Conservation (phyloP, 2,329 filamentous ascomycete species). For the Pseudogymnoascus sp. region DNA sequence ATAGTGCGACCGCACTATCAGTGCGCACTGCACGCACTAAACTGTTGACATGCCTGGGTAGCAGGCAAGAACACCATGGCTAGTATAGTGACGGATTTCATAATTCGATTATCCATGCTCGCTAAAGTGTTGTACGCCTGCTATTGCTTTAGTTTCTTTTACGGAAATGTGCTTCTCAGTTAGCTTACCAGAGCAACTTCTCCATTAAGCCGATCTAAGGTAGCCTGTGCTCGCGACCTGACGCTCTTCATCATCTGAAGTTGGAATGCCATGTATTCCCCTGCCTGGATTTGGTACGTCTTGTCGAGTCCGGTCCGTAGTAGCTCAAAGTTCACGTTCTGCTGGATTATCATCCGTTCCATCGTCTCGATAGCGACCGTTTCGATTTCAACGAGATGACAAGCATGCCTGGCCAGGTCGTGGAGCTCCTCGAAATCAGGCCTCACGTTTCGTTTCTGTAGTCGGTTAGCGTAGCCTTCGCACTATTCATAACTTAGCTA, state of each 20-base stretch:
- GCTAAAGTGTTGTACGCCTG: constrained; percentile 6
- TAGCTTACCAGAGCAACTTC: not conserved
- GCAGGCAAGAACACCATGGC: constrained; percentile 18
- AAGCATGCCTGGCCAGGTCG: not conserved
- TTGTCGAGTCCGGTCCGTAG: not conserved
- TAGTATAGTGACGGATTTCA: constrained; percentile 18
- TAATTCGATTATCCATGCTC: constrained; percentile 14
- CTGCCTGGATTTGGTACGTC: not conserved
- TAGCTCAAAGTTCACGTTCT: not conserved
- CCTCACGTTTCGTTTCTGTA: not conserved
- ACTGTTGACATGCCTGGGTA: too few species aligned
- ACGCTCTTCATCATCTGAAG: not conserved
- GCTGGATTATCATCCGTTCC: not conserved
- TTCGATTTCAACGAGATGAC: not conserved
- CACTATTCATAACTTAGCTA: not conserved
- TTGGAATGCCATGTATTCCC: not conserved
- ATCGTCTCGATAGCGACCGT: not conserved
- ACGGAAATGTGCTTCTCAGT: not conserved
- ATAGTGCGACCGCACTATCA: too few species aligned
- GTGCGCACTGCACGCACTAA: too few species aligned
- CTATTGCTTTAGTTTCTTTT: not conserved
- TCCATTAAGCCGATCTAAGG: not conserved
- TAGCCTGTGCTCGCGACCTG: not conserved
- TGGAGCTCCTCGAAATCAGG: constrained; percentile 2
- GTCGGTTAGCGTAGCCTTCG: not conserved